These are phyloP conservation scores for Arthroderma sp. DNA, from an alignment of 2,329 filamentous ascomycete genomes.

Conservation along the genomic window DNA sequence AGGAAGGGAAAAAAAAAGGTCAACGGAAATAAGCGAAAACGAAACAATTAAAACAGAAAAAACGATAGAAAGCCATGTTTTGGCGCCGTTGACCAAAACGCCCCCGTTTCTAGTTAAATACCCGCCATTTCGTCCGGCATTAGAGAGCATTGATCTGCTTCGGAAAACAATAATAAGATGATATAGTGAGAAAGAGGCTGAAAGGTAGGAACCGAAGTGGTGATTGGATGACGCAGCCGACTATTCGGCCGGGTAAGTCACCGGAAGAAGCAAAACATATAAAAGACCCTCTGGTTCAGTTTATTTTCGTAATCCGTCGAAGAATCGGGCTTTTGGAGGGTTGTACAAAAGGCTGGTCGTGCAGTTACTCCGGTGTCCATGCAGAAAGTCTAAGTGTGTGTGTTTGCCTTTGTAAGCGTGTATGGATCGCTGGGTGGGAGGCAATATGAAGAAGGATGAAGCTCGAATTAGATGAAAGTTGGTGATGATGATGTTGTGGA, in stretches of 20 bases:
- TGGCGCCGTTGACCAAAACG: constrained; percentile 4
- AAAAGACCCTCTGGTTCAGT: neutral
- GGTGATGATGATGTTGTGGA: neutral
- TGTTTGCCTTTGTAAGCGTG: neutral
- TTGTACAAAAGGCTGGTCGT: neutral
- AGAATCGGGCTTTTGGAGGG: neutral
- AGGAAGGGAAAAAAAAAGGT: neutral
- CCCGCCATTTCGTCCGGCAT: neutral
- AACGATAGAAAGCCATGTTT: neutral
- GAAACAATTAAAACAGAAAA: neutral
- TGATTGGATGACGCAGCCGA: neutral
- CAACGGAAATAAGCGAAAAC: neutral
- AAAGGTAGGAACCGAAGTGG: neutral
- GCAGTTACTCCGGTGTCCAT: neutral
- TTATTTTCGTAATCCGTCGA: neutral
- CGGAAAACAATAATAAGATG: neutral
- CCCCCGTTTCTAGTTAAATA: neutral
- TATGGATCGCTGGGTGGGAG: neutral
- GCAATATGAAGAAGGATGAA: neutral
- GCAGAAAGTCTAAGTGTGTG: neutral
- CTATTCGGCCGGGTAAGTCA: neutral
- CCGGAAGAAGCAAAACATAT: neutral
- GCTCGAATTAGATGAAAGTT: neutral
- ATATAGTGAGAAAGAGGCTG: neutral
- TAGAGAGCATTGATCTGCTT: neutral